Percentiles rank a stretch among this genome's conserved stretches.
Conservation (phyloP, 495 filamentous ascomycete genomes). For the Aspergillus coremiiformis region DNA sequence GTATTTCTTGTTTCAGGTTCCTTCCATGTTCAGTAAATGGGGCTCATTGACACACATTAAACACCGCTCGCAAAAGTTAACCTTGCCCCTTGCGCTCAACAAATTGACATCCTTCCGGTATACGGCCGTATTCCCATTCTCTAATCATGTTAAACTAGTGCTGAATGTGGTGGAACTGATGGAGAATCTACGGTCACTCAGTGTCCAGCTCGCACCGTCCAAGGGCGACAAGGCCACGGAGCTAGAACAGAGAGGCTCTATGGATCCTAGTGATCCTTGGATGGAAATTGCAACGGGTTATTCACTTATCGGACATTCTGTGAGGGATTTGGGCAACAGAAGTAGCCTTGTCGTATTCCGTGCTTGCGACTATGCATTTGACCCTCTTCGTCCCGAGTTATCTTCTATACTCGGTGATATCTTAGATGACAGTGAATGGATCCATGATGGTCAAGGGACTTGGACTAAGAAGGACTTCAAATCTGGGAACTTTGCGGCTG, state of each 20-base stretch:
- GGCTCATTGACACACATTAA: conserved; percentile 8
- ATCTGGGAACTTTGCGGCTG: neutral
- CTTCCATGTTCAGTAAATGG: conserved; percentile 32
- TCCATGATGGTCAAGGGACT: conserved; percentile 20
- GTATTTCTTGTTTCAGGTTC: conserved; percentile 33
- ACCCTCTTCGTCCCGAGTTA: conserved; percentile 25
- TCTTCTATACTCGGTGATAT: conserved; percentile 17
- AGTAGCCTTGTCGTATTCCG: conserved; percentile 20
- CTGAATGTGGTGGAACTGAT: conserved; percentile 25
- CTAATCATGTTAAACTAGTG: conserved; percentile 35
- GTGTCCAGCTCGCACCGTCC: conserved; percentile 28
- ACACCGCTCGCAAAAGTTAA: conserved; percentile 1
- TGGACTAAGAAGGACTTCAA: conserved; percentile 17
- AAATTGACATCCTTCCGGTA: conserved; percentile 30
- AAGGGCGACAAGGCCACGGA: conserved; percentile 27
- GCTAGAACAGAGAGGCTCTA: conserved; percentile 33
- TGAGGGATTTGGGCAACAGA: conserved; percentile 16
- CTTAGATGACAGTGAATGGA: conserved; percentile 21
- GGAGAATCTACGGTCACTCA: conserved; percentile 22
- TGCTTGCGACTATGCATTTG: conserved; percentile 25
- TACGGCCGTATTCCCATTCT: conserved; percentile 40
- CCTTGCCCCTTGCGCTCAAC: conserved; percentile 11
- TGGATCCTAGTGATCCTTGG: conserved; percentile 39
- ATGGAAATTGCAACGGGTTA: conserved; percentile 39
- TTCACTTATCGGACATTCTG: conserved; percentile 27